A percentile compares a stretch with the other conserved stretches of the same genome.
These are phyloP conservation scores for Jacaranda copaia DNA, from an alignment of 257 asterid genomes.

Conservation along the genomic window DNA sequence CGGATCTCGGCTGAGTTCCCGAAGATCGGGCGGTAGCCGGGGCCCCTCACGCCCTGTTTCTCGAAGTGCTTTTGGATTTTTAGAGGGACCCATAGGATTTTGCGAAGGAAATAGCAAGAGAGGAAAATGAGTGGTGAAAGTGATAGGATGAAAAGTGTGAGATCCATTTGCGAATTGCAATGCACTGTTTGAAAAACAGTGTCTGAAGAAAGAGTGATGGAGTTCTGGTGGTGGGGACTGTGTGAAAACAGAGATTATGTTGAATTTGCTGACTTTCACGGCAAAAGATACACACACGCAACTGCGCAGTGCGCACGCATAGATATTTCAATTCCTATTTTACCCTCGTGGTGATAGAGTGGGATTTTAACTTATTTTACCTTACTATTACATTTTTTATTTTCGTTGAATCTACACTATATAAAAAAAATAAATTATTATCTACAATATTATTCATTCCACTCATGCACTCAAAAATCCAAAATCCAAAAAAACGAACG, in stretches of 20 bases:
- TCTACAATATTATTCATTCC: too few species aligned
- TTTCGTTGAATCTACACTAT: too few species aligned
- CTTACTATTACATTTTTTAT: too few species aligned
- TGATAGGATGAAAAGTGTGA: conserved; percentile 18
- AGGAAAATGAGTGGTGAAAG: conserved; percentile 2
- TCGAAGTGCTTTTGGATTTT: conserved; percentile 49
- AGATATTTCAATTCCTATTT: too few species aligned
- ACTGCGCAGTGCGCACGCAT: too few species aligned
- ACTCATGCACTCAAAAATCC: too few species aligned
- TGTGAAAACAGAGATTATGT: background rate
- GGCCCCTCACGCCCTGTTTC: conserved; percentile 61
- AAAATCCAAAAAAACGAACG: too few species aligned
- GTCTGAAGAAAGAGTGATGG: background rate
- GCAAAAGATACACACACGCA: too few species aligned
- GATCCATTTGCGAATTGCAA: conserved; percentile 15
- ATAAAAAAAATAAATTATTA: too few species aligned
- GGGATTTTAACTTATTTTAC: too few species aligned
- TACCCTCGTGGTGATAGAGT: too few species aligned
- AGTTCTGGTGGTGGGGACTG: background rate
- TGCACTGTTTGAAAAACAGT: background rate
- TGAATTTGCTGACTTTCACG: too few species aligned
- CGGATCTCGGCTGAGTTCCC: conserved; percentile 59
- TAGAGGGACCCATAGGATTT: conserved; percentile 50
- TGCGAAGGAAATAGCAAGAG: conserved; percentile 27
- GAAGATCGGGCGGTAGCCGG: conserved; percentile 55